Evolutionary conservation across 2,329 filamentous ascomycete species (phyloP).

Genomic region (Aspergillus fumigatus): DNA sequence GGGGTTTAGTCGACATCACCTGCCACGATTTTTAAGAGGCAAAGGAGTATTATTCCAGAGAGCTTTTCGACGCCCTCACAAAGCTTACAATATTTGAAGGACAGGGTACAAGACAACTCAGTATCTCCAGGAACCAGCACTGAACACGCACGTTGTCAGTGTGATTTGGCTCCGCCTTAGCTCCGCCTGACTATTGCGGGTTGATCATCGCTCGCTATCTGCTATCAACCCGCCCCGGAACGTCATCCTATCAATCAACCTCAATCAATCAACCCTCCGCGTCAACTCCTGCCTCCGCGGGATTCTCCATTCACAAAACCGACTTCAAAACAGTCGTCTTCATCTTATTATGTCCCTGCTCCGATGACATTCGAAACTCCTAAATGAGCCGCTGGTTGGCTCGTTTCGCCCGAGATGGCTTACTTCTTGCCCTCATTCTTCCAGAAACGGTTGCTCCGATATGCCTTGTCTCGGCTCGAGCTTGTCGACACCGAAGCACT

Average conservation of each 20-base stretch:
- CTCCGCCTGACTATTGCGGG: slow-evolving; percentile 20
- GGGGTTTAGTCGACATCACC: neutral
- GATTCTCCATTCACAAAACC: neutral
- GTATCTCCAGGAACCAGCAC: neutral
- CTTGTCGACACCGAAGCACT: slow-evolving; percentile 83
- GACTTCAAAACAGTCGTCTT: slow-evolving; percentile 2
- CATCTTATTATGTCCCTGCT: slow-evolving; percentile 15
- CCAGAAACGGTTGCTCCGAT: slow-evolving; percentile 84
- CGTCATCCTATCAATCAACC: slow-evolving; percentile 23
- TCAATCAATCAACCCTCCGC: slow-evolving; percentile 10
- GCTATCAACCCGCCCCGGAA: slow-evolving; percentile 22
- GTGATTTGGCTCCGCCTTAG: slow-evolving; percentile 15
- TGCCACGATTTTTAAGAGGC: neutral
- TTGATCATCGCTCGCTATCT: slow-evolving; percentile 18
- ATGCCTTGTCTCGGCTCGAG: slow-evolving; percentile 76
- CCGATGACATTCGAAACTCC: slow-evolving; percentile 23
- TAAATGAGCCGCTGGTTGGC: slow-evolving; percentile 28
- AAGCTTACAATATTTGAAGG: neutral
- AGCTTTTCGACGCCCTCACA: neutral
- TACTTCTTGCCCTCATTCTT: slow-evolving; percentile 71
- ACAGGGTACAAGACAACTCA: neutral
- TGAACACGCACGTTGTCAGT: slow-evolving; percentile 18
- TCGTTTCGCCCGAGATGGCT: slow-evolving; percentile 53
- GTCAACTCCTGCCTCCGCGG: slow-evolving; percentile 4
- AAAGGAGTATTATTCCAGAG: neutral